phyloP scores from a whole-genome alignment of 768 basidiomycete genomes.

The Tephrocybe sp. region DNA sequence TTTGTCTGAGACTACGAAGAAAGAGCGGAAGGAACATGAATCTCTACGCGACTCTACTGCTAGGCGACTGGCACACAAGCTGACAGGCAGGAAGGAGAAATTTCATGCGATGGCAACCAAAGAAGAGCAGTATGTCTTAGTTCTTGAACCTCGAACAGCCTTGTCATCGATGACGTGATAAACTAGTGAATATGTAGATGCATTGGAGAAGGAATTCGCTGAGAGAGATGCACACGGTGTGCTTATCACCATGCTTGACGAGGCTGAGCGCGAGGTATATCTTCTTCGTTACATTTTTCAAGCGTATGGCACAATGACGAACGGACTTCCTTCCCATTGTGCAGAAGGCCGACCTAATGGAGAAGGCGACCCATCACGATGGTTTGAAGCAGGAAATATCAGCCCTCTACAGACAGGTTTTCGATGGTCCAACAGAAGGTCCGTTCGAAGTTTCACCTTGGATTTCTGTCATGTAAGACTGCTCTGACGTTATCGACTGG shows the following conservation, averaged over 20 bases:
- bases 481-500: not conserved
- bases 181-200: slow-evolving; percentile 45
- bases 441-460: slow-evolving; percentile 1
- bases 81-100: slow-evolving; percentile 41
- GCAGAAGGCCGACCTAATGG: slow-evolving; percentile 33
- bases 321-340: not conserved
- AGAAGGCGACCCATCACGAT: slow-evolving; percentile 29
- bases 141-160: not conserved
- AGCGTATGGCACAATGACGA: not conserved
- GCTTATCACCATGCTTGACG: slow-evolving; percentile 30
- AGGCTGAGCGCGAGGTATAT: slow-evolving; percentile 36
- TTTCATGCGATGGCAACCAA: slow-evolving; percentile 42
- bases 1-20: slow-evolving; percentile 38
- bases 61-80: slow-evolving; percentile 35
- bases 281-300: slow-evolving; percentile 16
- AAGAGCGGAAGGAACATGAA: slow-evolving; percentile 45
- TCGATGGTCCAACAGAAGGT: slow-evolving; percentile 45
- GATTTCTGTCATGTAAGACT: not conserved
- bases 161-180: not conserved
- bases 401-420: slow-evolving; percentile 38
- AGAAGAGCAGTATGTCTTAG: slow-evolving; percentile 39
- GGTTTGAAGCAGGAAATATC: slow-evolving; percentile 34
- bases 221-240: slow-evolving; percentile 34
- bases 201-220: slow-evolving; percentile 39
- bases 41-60: slow-evolving; percentile 38